These are phyloP conservation scores for Linanthus parryae DNA, from an alignment of 148 eudicot species.

Conservation along the genomic window DNA sequence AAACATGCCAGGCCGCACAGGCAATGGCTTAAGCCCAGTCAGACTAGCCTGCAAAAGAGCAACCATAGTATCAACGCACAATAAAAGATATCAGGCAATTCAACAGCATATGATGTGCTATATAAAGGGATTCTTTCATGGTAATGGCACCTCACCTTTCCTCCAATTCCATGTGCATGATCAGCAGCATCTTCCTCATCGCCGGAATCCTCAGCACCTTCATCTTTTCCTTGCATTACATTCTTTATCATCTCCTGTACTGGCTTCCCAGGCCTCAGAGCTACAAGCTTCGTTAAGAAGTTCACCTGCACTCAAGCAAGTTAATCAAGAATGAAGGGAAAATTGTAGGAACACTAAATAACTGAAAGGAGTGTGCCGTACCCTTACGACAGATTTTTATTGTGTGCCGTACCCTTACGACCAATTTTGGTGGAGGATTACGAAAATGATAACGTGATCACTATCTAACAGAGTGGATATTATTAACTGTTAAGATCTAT, in stretches of 20 bases:
- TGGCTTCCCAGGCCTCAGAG: conserved; percentile 74
- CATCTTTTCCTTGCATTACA: conserved; percentile 92
- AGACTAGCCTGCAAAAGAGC: conserved; percentile 63
- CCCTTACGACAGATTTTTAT: no score
- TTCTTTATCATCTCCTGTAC: conserved; percentile 85
- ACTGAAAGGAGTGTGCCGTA: no score
- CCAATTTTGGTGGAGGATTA: no score
- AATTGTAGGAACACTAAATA: background rate
- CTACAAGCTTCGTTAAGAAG: conserved; percentile 79
- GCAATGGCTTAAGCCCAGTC: conserved; percentile 58
- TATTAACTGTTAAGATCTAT: no score
- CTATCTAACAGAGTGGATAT: no score
- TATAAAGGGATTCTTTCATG: background rate
- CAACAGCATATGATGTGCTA: background rate
- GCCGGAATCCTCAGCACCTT: conserved; percentile 65
- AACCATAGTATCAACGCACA: conserved; percentile 10
- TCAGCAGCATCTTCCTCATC: conserved; percentile 25
- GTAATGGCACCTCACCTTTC: conserved; percentile 50
- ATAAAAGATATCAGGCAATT: conserved; percentile 2
- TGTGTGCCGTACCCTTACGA: no score
- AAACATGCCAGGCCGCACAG: conserved; percentile 99
- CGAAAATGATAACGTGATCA: no score
- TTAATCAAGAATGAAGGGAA: no score
- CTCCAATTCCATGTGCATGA: conserved; percentile 48
- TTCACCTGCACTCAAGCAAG: conserved; percentile 58